A percentile compares a stretch with the other conserved stretches of the same genome.
These are phyloP conservation scores for Aristolochia contorta DNA, from an alignment of 164 flowering plant species.

Conservation along the genomic window DNA sequence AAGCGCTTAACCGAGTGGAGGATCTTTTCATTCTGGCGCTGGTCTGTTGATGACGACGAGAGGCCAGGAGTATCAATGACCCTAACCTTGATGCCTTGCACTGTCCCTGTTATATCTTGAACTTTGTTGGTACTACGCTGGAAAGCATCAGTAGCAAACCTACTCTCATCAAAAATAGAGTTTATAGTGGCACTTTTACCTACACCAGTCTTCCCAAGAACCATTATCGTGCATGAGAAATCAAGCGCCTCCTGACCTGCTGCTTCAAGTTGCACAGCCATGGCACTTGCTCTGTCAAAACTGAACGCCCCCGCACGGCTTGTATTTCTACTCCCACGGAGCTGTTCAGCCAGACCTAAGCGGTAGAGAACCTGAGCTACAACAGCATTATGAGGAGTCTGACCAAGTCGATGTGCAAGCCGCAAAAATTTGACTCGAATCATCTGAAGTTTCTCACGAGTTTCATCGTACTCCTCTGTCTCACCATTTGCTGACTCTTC, in stretches of 20 bases:
- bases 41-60: slow-evolving; percentile 76
- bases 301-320: slow-evolving; percentile 87
- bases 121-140: slow-evolving; percentile 76
- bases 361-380: slow-evolving; percentile 97
- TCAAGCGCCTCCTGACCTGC: slow-evolving; percentile 84
- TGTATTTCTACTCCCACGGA: slow-evolving; percentile 67
- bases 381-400: slow-evolving; percentile 97
- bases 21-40: slow-evolving; percentile 70
- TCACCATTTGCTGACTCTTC: slow-evolving; percentile 71
- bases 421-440: slow-evolving; percentile 92
- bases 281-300: slow-evolving; percentile 95
- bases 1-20: slow-evolving; percentile 70
- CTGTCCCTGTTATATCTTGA: slow-evolving; percentile 92
- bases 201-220: slow-evolving; percentile 90
- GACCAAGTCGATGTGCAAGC: slow-evolving; percentile 97
- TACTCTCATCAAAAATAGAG: slow-evolving; percentile 92
- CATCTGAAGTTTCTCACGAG: slow-evolving; percentile 94
- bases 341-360: slow-evolving; percentile 92
- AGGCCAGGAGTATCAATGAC: slow-evolving; percentile 98
- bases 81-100: slow-evolving; percentile 85
- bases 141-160: slow-evolving; percentile 81
- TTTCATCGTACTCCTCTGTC: slow-evolving; percentile 80
- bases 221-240: slow-evolving; percentile 94
- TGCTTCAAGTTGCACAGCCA: slow-evolving; percentile 97
- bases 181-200: slow-evolving; percentile 99